phyloP scores from a whole-genome alignment of 768 basidiomycete species.

The Mycena maculata region DNA sequence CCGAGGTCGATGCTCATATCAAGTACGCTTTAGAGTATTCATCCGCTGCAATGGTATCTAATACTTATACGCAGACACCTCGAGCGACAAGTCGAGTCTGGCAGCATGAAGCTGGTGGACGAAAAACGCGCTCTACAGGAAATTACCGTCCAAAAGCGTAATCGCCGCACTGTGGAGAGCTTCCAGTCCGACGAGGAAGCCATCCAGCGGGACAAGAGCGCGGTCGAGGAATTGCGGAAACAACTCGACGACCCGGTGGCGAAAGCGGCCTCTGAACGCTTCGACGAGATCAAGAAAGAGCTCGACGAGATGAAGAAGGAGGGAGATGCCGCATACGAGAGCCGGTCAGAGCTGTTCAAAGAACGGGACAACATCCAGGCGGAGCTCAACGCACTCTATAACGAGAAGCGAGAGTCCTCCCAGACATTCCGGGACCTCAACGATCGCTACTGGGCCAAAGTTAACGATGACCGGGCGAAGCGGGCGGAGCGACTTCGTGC shows the following conservation, averaged over 20 bases:
- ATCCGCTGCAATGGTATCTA: slow-evolving; percentile 8
- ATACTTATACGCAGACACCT: slow-evolving; percentile 65
- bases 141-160: slow-evolving; percentile 79
- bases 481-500: slow-evolving; percentile 82
- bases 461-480: slow-evolving; percentile 88
- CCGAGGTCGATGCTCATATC: slow-evolving; percentile 89
- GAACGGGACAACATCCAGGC: slow-evolving; percentile 83
- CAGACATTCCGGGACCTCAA: slow-evolving; percentile 82
- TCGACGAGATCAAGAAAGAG: slow-evolving; percentile 84
- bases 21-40: slow-evolving; percentile 62
- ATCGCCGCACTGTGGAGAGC: slow-evolving; percentile 79
- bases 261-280: slow-evolving; percentile 84
- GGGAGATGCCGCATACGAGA: slow-evolving; percentile 85
- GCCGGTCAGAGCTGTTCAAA: slow-evolving; percentile 84
- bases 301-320: slow-evolving; percentile 89
- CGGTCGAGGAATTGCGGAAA: slow-evolving; percentile 82
- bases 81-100: slow-evolving; percentile 93
- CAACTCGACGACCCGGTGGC: slow-evolving; percentile 92
- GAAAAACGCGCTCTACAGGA: slow-evolving; percentile 97
- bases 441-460: slow-evolving; percentile 84
- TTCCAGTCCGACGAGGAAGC: slow-evolving; percentile 84
- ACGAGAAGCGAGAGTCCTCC: slow-evolving; percentile 80
- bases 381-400: slow-evolving; percentile 76
- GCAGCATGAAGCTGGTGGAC: slow-evolving; percentile 90
- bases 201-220: slow-evolving; percentile 81